Conservation (phyloP, 1,284 basidiomycete genomes). For the Ustilago trichophora region DNA sequence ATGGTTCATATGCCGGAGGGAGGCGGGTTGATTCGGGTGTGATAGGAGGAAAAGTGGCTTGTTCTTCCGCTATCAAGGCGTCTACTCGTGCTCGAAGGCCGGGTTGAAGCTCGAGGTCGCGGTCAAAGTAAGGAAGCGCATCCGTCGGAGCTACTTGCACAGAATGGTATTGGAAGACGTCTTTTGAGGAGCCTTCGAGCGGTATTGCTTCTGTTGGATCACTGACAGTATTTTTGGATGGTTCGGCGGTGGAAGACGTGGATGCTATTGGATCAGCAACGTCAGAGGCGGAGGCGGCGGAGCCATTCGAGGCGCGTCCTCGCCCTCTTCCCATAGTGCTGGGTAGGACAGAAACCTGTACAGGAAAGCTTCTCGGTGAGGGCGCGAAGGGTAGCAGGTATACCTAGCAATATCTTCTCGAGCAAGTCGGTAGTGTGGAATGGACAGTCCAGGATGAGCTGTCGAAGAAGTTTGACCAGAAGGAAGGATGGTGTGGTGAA, state of each 20-base stretch:
- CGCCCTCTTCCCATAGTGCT: slow-evolving; percentile 20
- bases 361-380: no score
- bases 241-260: not conserved
- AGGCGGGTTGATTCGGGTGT: slow-evolving; percentile 69
- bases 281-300: slow-evolving; percentile 15
- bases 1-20: slow-evolving; percentile 77
- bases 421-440: no score
- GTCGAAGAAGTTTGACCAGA: no score
- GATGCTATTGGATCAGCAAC: slow-evolving; percentile 9
- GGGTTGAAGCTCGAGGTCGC: slow-evolving; percentile 82
- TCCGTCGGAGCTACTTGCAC: slow-evolving; percentile 69
- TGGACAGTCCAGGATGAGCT: no score
- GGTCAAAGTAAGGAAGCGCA: slow-evolving; percentile 92
- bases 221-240: not conserved
- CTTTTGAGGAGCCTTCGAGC: not conserved
- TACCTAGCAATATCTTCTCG: no score
- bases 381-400: no score
- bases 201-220: not conserved
- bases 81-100: slow-evolving; percentile 78
- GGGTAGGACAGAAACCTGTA: no score
- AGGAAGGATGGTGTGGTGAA: no score
- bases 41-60: slow-evolving; percentile 69
- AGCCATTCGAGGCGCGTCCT: slow-evolving; percentile 27
- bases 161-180: slow-evolving; percentile 20
- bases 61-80: slow-evolving; percentile 76